Conservation (phyloP, 1,284 basidiomycete species). For the Ustilago lituana region DNA sequence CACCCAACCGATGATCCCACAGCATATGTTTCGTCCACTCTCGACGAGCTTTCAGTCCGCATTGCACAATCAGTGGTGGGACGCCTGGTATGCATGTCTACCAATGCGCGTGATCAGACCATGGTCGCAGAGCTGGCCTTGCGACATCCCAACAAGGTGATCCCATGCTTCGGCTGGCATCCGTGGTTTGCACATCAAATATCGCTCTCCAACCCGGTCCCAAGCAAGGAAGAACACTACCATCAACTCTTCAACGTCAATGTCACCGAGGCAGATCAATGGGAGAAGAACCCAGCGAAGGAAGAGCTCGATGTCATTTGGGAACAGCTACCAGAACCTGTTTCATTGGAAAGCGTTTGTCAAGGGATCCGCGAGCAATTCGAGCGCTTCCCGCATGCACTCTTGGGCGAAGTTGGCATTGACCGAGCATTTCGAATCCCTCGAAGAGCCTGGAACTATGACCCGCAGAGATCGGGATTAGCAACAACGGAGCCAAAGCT, state of each 20-base stretch:
- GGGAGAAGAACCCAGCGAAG: not conserved
- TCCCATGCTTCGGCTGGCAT: constrained; percentile 60
- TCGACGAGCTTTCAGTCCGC: constrained; percentile 29
- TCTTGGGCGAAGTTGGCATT: constrained; percentile 63
- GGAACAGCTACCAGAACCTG: constrained; percentile 50
- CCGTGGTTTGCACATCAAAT: constrained; percentile 62
- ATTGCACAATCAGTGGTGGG: constrained; percentile 20
- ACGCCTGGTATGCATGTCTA: constrained; percentile 57
- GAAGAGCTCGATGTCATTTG: constrained; percentile 44
- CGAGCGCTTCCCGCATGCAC: constrained; percentile 45
- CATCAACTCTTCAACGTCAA: constrained; percentile 29
- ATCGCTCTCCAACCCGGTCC: constrained; percentile 39
- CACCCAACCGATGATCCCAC: constrained; percentile 61
- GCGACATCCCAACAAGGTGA: constrained; percentile 24
- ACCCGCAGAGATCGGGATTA: constrained; percentile 13
- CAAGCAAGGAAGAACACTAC: constrained; percentile 47
- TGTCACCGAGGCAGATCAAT: not conserved
- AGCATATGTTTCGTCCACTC: constrained; percentile 16
- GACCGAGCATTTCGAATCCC: constrained; percentile 62
- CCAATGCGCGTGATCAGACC: constrained; percentile 51
- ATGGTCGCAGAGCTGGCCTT: constrained; percentile 51
- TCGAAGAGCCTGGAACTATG: constrained; percentile 35
- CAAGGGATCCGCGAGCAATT: constrained; percentile 37
- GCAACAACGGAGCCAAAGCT: constrained; percentile 18
- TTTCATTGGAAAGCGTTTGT: constrained; percentile 37